Percentiles rank a stretch among this genome's conserved stretches.
These are phyloP conservation scores for Candida frijolesensis DNA, from an alignment of 1,139 yeast genomes.

Conservation along the genomic window DNA sequence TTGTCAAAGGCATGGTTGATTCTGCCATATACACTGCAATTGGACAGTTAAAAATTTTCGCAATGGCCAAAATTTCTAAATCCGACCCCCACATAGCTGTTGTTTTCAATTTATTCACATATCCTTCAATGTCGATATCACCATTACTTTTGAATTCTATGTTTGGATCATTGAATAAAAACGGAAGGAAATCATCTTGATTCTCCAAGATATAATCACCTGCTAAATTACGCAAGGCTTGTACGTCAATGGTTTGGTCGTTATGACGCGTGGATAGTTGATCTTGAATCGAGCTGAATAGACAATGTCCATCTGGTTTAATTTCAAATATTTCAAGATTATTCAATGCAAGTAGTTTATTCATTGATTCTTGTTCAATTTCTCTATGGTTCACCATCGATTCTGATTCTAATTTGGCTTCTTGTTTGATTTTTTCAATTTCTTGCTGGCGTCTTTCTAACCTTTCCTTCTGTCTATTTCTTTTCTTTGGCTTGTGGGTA, in stretches of 20 bases:
- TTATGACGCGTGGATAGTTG: conserved; percentile 61
- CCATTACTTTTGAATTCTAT: conserved; percentile 42
- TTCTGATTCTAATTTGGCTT: conserved; percentile 74
- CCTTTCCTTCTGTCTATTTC: conserved; percentile 85
- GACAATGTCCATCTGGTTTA: conserved; percentile 91
- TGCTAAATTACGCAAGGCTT: conserved; percentile 63
- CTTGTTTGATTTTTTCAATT: conserved; percentile 58
- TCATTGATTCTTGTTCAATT: conserved; percentile 70
- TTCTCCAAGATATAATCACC: conserved; percentile 65
- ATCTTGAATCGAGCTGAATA: conserved; percentile 83
- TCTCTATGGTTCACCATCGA: conserved; percentile 65
- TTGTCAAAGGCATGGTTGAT: conserved; percentile 52
- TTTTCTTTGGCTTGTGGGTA: conserved; percentile 30
- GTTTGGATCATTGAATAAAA: conserved; percentile 75
- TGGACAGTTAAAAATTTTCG: conserved; percentile 67
- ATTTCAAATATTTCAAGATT: conserved; percentile 63
- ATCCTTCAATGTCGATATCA: conserved; percentile 57
- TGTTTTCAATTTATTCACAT: conserved; percentile 63
- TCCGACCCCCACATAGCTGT: conserved; percentile 98
- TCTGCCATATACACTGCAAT: conserved; percentile 80
- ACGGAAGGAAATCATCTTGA: conserved; percentile 76
- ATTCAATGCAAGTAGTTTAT: conserved; percentile 48
- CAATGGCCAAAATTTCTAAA: conserved; percentile 80
- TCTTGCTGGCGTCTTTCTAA: conserved; percentile 77
- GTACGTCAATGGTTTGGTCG: conserved; percentile 31